Conservation (phyloP, 1,139 yeast species). For the Magnusiomyces suaveolens region DNA sequence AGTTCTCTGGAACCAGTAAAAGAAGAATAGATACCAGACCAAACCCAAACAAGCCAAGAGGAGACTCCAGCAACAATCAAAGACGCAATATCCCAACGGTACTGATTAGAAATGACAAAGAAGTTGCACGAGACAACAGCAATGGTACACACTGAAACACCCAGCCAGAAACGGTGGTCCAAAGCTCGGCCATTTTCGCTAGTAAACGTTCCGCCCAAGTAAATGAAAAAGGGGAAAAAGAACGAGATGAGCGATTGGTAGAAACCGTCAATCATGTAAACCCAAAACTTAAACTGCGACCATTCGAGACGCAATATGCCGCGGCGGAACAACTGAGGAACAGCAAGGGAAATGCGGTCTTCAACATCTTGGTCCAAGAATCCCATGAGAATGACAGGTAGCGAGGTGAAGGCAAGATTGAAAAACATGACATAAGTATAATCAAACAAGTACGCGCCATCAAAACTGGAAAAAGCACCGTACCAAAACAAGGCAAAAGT, state of each 20-base stretch:
- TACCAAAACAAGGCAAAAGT: conserved; percentile 88
- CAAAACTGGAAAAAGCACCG: conserved; percentile 75
- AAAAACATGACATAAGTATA: conserved; percentile 87
- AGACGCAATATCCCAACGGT: conserved; percentile 91
- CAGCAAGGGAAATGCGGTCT: conserved; percentile 68
- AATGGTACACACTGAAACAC: conserved; percentile 68
- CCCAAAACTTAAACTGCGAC: conserved; percentile 68
- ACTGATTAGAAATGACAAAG: conserved; percentile 72
- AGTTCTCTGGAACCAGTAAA: conserved; percentile 52
- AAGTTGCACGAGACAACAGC: conserved; percentile 72
- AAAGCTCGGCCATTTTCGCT: conserved; percentile 53
- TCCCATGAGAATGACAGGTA: conserved; percentile 86
- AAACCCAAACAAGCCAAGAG: conserved; percentile 56
- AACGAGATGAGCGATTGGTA: conserved; percentile 80
- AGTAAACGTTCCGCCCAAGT: conserved; percentile 47
- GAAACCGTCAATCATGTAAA: conserved; percentile 77
- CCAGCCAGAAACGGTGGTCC: conserved; percentile 81
- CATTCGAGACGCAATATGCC: conserved; percentile 82
- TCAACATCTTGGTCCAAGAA: conserved; percentile 88
- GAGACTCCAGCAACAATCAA: conserved; percentile 53
- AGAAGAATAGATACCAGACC: conserved; percentile 90
- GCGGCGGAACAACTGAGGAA: conserved; percentile 80
- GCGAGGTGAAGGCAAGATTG: conserved; percentile 87
- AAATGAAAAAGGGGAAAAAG: conserved; percentile 76
- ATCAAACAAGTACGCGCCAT: conserved; percentile 86